A percentile compares a stretch with the other conserved stretches of the same genome.
These are phyloP conservation scores for Dacryopinax spathularia DNA, from an alignment of 768 basidiomycete species.

Conservation along the genomic window DNA sequence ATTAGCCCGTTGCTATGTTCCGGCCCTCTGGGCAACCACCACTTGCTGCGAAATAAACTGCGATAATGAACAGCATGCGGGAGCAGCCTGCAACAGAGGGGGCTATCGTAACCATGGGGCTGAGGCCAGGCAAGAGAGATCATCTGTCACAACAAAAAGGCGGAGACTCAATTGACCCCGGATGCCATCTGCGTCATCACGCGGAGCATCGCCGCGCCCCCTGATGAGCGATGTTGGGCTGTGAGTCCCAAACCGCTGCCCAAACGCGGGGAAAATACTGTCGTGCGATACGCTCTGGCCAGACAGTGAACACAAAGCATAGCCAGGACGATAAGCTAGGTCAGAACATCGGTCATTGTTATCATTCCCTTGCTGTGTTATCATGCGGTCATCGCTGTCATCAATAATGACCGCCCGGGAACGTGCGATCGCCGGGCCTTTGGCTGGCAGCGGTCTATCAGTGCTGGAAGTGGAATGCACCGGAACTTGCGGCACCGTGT, in stretches of 20 bases:
- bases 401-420: background rate
- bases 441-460: background rate
- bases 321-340: background rate
- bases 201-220: background rate
- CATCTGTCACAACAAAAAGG: background rate
- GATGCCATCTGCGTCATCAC: background rate
- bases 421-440: background rate
- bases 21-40: background rate
- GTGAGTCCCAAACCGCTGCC: background rate
- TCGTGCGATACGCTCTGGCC: background rate
- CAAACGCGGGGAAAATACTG: background rate
- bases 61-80: background rate
- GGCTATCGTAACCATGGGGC: background rate
- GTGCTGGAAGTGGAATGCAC: background rate
- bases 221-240: background rate
- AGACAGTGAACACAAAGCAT: background rate
- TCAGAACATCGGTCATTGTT: background rate
- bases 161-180: slow-evolving; percentile 4
- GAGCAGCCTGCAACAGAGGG: background rate
- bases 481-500: background rate
- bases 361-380: slow-evolving; percentile 1
- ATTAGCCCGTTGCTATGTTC: background rate
- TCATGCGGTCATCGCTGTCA: background rate
- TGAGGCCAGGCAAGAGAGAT: background rate
- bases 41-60: background rate